Conservation (phyloP, 2,329 filamentous ascomycete species). For the Fusarium piperis region DNA sequence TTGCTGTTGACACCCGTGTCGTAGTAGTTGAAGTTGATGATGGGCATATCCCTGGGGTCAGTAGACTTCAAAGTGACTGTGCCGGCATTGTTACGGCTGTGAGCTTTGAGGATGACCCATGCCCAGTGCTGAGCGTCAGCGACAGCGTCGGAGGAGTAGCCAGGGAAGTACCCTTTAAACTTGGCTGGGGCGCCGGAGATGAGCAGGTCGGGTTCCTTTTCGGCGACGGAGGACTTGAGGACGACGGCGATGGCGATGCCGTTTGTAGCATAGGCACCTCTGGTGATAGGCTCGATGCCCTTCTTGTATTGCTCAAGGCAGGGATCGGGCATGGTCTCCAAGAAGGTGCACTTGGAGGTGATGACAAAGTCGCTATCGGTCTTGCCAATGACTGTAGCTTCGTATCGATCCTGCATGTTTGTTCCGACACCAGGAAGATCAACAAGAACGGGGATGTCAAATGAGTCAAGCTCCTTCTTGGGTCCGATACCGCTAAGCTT, state of each 20-base stretch:
- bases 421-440: conserved; percentile 65
- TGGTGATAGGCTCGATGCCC: conserved; percentile 23
- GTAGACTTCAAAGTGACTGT: conserved; percentile 68
- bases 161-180: conserved; percentile 66
- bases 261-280: conserved; percentile 53
- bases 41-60: conserved; percentile 70
- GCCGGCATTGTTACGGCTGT: conserved; percentile 66
- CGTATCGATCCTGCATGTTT: conserved; percentile 67
- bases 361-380: conserved; percentile 29
- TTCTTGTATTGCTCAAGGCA: conserved; percentile 32
- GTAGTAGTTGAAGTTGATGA: conserved; percentile 72
- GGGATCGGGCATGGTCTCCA: conserved; percentile 27
- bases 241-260: conserved; percentile 63
- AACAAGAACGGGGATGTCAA: conserved; percentile 47
- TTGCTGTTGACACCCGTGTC: conserved; percentile 60
- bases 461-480: conserved; percentile 35
- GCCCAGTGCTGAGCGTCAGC: conserved; percentile 54
- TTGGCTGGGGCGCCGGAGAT: conserved; percentile 63
- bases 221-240: conserved; percentile 47
- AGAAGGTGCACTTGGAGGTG: conserved; percentile 34
- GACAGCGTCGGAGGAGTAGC: conserved; percentile 58
- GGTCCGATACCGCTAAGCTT: conserved; percentile 55
- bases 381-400: conserved; percentile 36
- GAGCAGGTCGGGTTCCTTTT: conserved; percentile 62
- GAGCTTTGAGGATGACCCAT: conserved; percentile 61